These are phyloP conservation scores for Oryza punctata DNA, from an alignment of 176 grass and related monocot genomes.

Conservation along the genomic window DNA sequence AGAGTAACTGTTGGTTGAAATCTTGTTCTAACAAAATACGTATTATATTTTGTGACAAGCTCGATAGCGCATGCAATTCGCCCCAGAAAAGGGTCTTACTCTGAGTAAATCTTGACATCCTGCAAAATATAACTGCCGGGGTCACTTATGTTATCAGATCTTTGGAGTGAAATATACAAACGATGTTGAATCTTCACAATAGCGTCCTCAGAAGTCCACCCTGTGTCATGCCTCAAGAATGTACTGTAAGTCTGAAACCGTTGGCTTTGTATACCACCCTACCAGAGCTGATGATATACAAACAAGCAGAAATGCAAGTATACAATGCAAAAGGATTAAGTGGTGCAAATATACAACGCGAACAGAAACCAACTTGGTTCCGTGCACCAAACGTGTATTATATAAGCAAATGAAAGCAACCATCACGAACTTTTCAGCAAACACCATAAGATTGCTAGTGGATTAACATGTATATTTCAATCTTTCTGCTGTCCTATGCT, in stretches of 20 bases:
- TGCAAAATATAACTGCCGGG: neutral
- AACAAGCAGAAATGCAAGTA: neutral
- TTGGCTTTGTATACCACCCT: neutral
- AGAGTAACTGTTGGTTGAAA: no score
- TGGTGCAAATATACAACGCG: neutral
- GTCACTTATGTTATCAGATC: neutral
- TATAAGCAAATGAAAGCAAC: neutral
- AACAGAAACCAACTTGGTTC: conserved; percentile 11
- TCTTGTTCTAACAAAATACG: no score
- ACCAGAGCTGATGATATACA: neutral
- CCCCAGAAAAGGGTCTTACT: neutral
- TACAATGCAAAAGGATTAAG: neutral
- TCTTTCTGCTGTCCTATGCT: conserved; percentile 33
- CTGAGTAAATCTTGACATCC: neutral
- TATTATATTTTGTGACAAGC: no score
- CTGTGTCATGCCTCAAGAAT: neutral
- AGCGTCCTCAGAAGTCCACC: neutral
- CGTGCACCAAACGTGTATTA: neutral
- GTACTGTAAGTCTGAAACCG: neutral
- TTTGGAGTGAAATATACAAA: neutral
- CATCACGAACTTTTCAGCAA: conserved; percentile 38
- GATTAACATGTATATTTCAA: conserved; percentile 7
- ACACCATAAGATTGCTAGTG: conserved; percentile 14
- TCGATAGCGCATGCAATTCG: neutral
- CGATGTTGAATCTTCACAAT: neutral